Evolutionary conservation across 2,329 filamentous ascomycete species (phyloP).

Genomic region (Penicillium sp.): DNA sequence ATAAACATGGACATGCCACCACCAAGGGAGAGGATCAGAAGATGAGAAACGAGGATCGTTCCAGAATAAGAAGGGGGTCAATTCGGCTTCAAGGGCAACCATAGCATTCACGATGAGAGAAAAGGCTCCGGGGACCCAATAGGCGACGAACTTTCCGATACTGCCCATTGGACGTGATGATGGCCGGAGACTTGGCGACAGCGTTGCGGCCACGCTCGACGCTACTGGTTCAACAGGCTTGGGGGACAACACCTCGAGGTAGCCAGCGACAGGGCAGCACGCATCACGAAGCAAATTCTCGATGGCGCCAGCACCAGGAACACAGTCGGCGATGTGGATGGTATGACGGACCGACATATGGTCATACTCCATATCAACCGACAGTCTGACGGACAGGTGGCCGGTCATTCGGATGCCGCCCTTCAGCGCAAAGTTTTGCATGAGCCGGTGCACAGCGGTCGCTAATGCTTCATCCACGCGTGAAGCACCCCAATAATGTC

Average conservation of each 20-base stretch:
- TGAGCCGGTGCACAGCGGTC: slow-evolving; percentile 66
- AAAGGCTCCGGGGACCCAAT: too few relatives aligned
- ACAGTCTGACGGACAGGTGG: slow-evolving; percentile 71
- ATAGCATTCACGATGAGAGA: not conserved
- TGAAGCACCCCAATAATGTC: slow-evolving; percentile 68
- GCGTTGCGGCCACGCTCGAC: slow-evolving; percentile 9
- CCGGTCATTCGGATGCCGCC: slow-evolving; percentile 61
- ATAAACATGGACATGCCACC: slow-evolving; percentile 60
- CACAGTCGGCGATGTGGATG: slow-evolving; percentile 36
- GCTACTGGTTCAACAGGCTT: slow-evolving; percentile 11
- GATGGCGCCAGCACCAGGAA: slow-evolving; percentile 30
- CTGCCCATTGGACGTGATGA: not conserved
- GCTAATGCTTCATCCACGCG: slow-evolving; percentile 57
- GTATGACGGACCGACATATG: slow-evolving; percentile 34
- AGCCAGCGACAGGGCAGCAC: slow-evolving; percentile 26
- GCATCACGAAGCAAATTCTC: slow-evolving; percentile 35
- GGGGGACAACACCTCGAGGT: slow-evolving; percentile 28
- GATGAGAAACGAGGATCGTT: slow-evolving; percentile 56
- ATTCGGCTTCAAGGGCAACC: slow-evolving; percentile 6
- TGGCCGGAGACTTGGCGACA: slow-evolving; percentile 10
- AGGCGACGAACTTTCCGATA: not conserved
- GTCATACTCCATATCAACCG: slow-evolving; percentile 55
- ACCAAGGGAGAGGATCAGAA: slow-evolving; percentile 60
- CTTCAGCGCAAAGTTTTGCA: slow-evolving; percentile 56
- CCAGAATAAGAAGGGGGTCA: slow-evolving; percentile 50